Conservation (phyloP, 208 protist species). For the Trypanosomatidae sp. region DNA sequence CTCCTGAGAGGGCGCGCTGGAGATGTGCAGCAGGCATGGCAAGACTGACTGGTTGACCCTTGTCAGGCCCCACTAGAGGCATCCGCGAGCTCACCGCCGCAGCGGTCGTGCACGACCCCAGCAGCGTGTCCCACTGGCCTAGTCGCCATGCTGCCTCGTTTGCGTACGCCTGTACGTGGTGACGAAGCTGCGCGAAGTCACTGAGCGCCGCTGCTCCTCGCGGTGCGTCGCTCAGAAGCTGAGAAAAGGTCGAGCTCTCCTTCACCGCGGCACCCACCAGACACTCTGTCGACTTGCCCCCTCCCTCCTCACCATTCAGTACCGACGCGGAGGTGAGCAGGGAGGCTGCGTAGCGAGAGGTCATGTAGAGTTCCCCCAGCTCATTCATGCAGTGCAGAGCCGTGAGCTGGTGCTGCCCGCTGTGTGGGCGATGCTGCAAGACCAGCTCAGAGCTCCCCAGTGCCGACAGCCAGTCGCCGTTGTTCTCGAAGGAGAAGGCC, state of each 20-base stretch:
- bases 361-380: constrained; percentile 86
- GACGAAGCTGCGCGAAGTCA: constrained; percentile 9
- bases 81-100: not conserved
- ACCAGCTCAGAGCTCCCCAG: constrained; percentile 75
- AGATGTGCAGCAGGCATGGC: constrained; percentile 20
- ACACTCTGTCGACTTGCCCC: not conserved
- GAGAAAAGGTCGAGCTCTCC: constrained; percentile 13
- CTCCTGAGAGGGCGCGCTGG: constrained; percentile 16
- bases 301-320: not conserved
- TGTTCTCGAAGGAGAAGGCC: constrained; percentile 84
- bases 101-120: constrained; percentile 1
- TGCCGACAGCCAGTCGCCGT: constrained; percentile 80
- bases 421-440: constrained; percentile 70
- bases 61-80: not conserved
- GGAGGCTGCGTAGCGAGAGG: constrained; percentile 61
- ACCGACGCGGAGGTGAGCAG: constrained; percentile 12
- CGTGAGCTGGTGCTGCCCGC: constrained; percentile 74
- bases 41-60: constrained; percentile 6
- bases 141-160: constrained; percentile 89
- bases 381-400: constrained; percentile 82
- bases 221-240: constrained; percentile 3
- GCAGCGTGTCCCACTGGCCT: constrained; percentile 72
- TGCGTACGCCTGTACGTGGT: constrained; percentile 70
- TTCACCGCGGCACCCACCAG: not conserved
- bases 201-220: not conserved